Evolutionary conservation across 2,329 filamentous ascomycete species (phyloP), one percentile per base, ranked within the genome.

Genomic region (Fusarium setosum): DNA sequence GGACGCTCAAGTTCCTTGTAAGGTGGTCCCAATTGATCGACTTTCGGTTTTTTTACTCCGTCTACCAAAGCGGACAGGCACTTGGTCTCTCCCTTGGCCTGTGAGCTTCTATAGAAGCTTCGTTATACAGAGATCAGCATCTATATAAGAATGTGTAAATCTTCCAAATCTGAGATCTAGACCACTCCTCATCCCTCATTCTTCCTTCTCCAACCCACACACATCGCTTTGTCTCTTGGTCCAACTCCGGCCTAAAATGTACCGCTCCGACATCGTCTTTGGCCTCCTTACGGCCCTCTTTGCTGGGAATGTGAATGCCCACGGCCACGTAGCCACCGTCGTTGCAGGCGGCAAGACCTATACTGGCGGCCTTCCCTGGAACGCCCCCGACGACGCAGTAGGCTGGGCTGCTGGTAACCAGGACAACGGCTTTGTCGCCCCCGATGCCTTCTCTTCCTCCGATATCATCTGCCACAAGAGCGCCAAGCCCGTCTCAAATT

Each of bases 401-500:
- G 76, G 76, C 21, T 78, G 76, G 76, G 66, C 73, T 29, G 76
- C 76, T 51, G 64, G 58, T 31, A 72, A 78, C 73, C 71, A 75
- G 68, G 75, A 78, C 69, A 78, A 80, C 59, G 80, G 82, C n/a
- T 83, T 80, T 69, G 81, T 85, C 50, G 77, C 76, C 18, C 84
- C 84, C 26, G 77, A 74, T 44, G 68, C 72, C 37, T 81, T 78
- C 50, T 68, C 68, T 17, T 70, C 66, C 6, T 56, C 73, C n/a
- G 81, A 83, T 54, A 85, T 85, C 67, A 79, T 81, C 69, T 85
- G 83, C 73, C 81, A 84, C 73, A 78, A 78, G 59, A 74, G 67
- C 18, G 81, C 79, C 18, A 79, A 70, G 13, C 77, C 81, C 23
- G 82, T 77, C 10, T 59, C 74, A 35, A 75, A 77, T 54, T 77